Base-by-base conservation (phyloP, 2,329 filamentous ascomycete species). In the Myriosclerotinia curreyana region DNA sequence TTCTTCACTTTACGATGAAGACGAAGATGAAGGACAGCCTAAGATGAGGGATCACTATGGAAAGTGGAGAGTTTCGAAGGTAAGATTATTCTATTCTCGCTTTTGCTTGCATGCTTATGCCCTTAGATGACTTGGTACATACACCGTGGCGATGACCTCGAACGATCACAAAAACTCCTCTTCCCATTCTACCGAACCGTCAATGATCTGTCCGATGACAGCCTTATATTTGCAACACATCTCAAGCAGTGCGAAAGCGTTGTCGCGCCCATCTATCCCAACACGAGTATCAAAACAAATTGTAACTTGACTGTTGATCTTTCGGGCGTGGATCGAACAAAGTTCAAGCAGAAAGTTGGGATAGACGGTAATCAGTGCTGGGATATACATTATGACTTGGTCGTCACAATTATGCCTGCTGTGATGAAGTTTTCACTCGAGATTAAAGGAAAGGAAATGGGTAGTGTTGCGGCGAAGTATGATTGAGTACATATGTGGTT, bases 51-150 rank as follows among this genome's bases (percentile, higher is more conserved):
- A 62, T 28, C 3, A 1, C 3, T 62, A 55, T 28, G 60, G 60
- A 55, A 28, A 25, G 3, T 34, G 31, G 50, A 54, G 5, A 17
- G 44, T 25, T 38, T 3, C 0, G 0, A 20, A 28, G 28, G 60
- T 49, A 62, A 62, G 60, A 25, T 31, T 3, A 0, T n/a, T 7
- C 36, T 36, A 15, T 48, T 3, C 8, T 1, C 7, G 14, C n/a
- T 31, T 3, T 17, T n/a, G 11, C 31, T 28, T 38, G 14, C 0
- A 11, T 38, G 36, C 60, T 62, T 8, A 55, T 38, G n/a, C 12
- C 25, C 31, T 40, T 28, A 71, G 69, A 69, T 70, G 67, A 66
- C 55, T 14, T 71, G 69, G 68, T 71, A 69, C 42, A 70, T 72
- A n/a, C 14, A 64, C 25, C 51, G 56, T 11, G 69, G 69, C 14